Base-by-base conservation (phyloP, 2,329 filamentous ascomycete genomes). In the Aspergillus fijiensis region DNA sequence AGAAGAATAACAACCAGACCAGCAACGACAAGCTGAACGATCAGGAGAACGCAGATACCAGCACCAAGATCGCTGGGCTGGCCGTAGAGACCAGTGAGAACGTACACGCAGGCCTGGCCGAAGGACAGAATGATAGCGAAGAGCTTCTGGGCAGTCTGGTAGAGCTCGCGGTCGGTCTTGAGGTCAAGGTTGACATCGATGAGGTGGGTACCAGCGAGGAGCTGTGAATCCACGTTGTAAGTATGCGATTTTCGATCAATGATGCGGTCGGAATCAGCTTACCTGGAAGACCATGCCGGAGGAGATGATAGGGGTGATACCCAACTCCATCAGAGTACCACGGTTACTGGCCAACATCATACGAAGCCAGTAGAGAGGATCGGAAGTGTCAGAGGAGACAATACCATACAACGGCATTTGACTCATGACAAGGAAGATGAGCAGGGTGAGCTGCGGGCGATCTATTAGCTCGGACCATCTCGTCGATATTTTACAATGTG, bases 311-410 rank as follows among this genome's bases (percentile, higher is more conserved):
- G 96, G 96, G 25, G 95, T 96, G 72, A 98, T 95, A 84, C 93
- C 92, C 82, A 96, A 77, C 77, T 96, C 93, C 93, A 96, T 96
- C 78, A 96, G 79, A 27, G 93, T 96, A 80, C 93, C 93, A 75
- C 93, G 88, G 80, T 99, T 99, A 89, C 92, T 96, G 76, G 95
- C 95, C 87, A 98, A 88, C 88, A 99, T 97, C 94, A 99, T 98
- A 81, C 95, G 90, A 75, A 99, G 86, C 95, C 95, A 99, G 87
- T 99, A 99, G 74, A 99, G 85, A 70, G 95, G 96, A 82, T 99
- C 96, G 63, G 95, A 98, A 72, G 92, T 97, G 81, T 95, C 91
- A 74, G 95, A 99, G 59, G 95, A 99, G 76, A 99, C 96, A 80
- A 99, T 99, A 81, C 95, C 95, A 82, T 99, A 99, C 65, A 95